A percentile compares a stretch with the other conserved stretches of the same genome.
Conservation (phyloP, 2,329 filamentous ascomycete genomes). For the Penicillium rolfsii region DNA sequence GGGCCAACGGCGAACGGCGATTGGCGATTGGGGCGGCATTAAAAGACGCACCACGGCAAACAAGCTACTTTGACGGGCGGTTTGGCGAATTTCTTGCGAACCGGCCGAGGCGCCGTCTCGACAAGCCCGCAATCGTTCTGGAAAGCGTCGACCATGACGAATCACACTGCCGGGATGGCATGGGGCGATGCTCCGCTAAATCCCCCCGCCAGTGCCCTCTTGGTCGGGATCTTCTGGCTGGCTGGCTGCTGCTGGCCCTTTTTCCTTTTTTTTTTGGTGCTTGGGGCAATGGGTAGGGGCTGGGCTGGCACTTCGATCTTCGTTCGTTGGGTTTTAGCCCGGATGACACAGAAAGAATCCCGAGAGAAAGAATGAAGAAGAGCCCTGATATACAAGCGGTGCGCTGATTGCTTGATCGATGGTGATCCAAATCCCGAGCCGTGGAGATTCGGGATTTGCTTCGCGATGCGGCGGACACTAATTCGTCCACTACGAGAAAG, state of each 20-base stretch:
- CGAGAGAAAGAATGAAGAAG: slow-evolving; percentile 17
- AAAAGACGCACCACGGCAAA: slow-evolving; percentile 44
- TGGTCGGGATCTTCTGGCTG: not conserved
- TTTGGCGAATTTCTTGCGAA: slow-evolving; percentile 50
- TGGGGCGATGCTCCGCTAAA: slow-evolving; percentile 20
- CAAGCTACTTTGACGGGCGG: slow-evolving; percentile 51
- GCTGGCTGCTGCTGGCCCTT: not conserved
- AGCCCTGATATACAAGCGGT: slow-evolving; percentile 38
- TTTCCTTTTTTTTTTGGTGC: not conserved
- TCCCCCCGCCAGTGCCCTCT: slow-evolving; percentile 9
- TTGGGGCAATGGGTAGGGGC: not conserved
- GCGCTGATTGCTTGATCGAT: slow-evolving; percentile 37
- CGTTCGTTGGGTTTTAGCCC: not conserved
- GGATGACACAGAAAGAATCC: not conserved
- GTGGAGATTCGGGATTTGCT: slow-evolving; percentile 41
- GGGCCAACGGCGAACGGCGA: not conserved
- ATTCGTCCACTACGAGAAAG: not conserved
- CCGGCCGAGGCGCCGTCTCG: slow-evolving; percentile 34
- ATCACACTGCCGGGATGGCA: slow-evolving; percentile 25
- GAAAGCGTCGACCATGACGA: slow-evolving; percentile 29
- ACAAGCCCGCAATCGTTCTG: slow-evolving; percentile 29
- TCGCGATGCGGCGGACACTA: slow-evolving; percentile 14
- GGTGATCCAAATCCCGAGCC: slow-evolving; percentile 40
- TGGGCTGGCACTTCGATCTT: not conserved
- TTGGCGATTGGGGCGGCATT: not conserved